These are phyloP conservation scores for Coemansia guatemalensis DNA, from an alignment of 192 early-diverging fungal genomes.

Conservation along the genomic window DNA sequence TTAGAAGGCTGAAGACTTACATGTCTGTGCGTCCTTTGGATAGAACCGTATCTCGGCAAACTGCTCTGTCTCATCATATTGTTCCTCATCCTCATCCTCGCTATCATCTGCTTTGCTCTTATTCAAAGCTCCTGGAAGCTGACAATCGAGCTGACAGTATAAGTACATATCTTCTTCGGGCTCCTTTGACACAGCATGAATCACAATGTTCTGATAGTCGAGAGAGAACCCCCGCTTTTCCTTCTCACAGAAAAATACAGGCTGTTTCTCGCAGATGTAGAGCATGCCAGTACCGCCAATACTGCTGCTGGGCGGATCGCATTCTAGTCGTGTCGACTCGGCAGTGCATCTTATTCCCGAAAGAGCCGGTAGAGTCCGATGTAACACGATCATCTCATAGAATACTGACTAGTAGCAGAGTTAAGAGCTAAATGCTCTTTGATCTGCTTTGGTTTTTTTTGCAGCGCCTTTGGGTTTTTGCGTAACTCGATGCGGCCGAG, in stretches of 20 bases:
- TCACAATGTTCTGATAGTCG: slow-evolving; percentile 29
- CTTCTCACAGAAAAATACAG: slow-evolving; percentile 10
- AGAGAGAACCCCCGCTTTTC: slow-evolving; percentile 17
- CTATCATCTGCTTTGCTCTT: not conserved
- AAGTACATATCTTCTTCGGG: slow-evolving; percentile 6
- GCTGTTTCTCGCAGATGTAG: slow-evolving; percentile 18
- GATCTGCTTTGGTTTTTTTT: no score
- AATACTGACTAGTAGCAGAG: no score
- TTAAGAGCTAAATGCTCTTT: no score
- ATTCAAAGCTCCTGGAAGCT: slow-evolving; percentile 14
- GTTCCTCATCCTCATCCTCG: slow-evolving; percentile 1
- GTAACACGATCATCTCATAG: not conserved
- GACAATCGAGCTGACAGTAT: slow-evolving; percentile 41
- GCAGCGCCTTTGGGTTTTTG: no score
- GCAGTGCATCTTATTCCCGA: not conserved
- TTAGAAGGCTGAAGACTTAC: slow-evolving; percentile 4
- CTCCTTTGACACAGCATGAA: slow-evolving; percentile 30
- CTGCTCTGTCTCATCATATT: slow-evolving; percentile 15
- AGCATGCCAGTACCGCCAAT: slow-evolving; percentile 9
- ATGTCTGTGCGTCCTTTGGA: not conserved
- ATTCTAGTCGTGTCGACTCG: not conserved
- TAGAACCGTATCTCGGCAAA: slow-evolving; percentile 31
- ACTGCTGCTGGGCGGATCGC: slow-evolving; percentile 19
- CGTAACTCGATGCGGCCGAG: no score
- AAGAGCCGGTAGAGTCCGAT: not conserved